phyloP scores from a whole-genome alignment of 495 filamentous ascomycete species.

The Neurospora sp. region DNA sequence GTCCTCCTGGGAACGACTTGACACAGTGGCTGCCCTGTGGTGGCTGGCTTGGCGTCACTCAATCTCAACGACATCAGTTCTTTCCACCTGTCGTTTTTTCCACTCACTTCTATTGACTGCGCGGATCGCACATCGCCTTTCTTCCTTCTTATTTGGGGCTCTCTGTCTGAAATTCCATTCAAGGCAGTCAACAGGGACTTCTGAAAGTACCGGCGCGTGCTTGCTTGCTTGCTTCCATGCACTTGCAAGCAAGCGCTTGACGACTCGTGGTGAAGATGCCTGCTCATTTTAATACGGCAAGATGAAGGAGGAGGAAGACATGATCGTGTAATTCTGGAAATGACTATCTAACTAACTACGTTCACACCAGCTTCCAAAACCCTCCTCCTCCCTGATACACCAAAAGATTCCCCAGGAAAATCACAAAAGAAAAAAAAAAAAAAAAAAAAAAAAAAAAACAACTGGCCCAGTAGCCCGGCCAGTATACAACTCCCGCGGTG shows the following conservation, averaged over 20 bases:
- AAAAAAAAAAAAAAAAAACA: background rate
- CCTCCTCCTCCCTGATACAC: too few relatives aligned
- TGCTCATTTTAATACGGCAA: background rate
- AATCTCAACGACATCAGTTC: background rate
- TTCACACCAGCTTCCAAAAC: background rate
- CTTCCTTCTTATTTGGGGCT: background rate
- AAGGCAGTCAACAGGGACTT: background rate
- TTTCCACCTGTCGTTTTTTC: background rate
- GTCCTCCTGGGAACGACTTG: background rate
- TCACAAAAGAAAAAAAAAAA: background rate
- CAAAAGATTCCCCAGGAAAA: background rate
- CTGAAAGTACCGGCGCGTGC: background rate
- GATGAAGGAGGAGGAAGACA: background rate
- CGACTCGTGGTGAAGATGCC: background rate
- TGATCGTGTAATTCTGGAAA: background rate
- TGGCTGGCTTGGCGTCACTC: background rate
- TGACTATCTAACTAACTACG: background rate
- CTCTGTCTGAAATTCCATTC: background rate
- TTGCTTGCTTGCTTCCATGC: background rate
- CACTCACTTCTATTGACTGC: background rate
- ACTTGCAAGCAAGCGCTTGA: background rate
- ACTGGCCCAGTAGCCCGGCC: background rate
- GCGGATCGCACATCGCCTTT: background rate
- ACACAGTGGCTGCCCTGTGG: background rate
- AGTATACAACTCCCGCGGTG: background rate